Evolutionary conservation across 805 yeast genomes (phyloP).

Genomic region (Candida succiphila): DNA sequence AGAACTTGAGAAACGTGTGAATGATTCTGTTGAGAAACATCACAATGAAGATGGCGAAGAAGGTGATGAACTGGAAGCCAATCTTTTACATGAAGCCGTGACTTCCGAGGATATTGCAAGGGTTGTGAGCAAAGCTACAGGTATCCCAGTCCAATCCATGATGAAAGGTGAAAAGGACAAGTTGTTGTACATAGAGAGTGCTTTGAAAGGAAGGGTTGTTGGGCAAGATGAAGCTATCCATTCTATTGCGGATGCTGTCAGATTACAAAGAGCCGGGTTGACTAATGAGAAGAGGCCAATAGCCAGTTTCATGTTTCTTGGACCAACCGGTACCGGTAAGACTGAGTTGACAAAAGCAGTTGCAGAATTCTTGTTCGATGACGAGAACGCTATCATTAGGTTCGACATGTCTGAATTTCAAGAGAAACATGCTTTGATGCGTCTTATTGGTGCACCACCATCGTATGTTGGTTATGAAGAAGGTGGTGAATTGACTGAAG

Average conservation of each 20-base stretch:
- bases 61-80: conserved; percentile 21
- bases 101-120: conserved; percentile 90
- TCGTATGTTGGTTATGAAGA: conserved; percentile 96
- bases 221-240: conserved; percentile 95
- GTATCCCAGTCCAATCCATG: conserved; percentile 85
- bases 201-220: conserved; percentile 67
- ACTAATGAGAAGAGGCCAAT: conserved; percentile 93
- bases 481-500: conserved; percentile 94
- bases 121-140: conserved; percentile 91
- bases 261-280: conserved; percentile 93
- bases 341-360: conserved; percentile 90
- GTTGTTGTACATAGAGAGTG: conserved; percentile 76
- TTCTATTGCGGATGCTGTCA: conserved; percentile 87
- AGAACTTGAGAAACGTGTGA: conserved; percentile 53
- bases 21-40: conserved; percentile 26
- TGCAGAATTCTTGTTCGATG: conserved; percentile 87
- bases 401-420: conserved; percentile 98
- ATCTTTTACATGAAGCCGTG: conserved; percentile 78
- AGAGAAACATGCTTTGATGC: conserved; percentile 83
- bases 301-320: conserved; percentile 92
- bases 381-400: conserved; percentile 75
- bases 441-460: conserved; percentile 96
- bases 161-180: conserved; percentile 94
- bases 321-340: conserved; percentile 98
- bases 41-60: conserved; percentile 8